Percentiles rank a stretch among this genome's conserved stretches.
These are phyloP conservation scores for Neonectria neomacrospora DNA, from an alignment of 2,329 filamentous ascomycete genomes.

Conservation along the genomic window DNA sequence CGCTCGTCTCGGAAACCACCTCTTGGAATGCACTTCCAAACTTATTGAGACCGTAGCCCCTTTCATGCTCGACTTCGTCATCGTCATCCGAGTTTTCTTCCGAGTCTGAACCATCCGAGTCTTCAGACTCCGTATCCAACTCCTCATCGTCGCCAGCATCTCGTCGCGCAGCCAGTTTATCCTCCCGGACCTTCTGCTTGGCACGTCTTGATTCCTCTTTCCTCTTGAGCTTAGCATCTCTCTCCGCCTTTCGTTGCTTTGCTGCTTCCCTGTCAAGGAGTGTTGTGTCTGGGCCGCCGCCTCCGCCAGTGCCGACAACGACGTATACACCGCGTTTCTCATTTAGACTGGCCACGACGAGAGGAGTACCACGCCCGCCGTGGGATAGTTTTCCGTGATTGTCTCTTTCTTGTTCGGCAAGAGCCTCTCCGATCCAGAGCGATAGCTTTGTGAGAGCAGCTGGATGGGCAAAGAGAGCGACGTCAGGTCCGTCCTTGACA, in stretches of 20 bases:
- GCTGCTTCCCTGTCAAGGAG: constrained; percentile 75
- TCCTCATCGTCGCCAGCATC: constrained; percentile 60
- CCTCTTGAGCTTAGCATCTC: constrained; percentile 70
- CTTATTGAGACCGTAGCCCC: constrained; percentile 82
- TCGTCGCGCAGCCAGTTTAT: constrained; percentile 69
- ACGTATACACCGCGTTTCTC: constrained; percentile 89
- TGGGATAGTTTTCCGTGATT: constrained; percentile 74
- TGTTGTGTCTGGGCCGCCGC: constrained; percentile 78
- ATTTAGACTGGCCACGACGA: constrained; percentile 91
- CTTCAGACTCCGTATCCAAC: constrained; percentile 57
- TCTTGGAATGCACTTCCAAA: constrained; percentile 97
- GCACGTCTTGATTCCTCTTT: constrained; percentile 67
- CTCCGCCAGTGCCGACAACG: constrained; percentile 91
- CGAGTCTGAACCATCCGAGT: constrained; percentile 54
- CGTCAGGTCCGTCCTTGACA: constrained; percentile 93
- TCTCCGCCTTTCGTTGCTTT: constrained; percentile 71
- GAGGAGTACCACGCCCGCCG: constrained; percentile 79
- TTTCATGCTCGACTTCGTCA: constrained; percentile 63
- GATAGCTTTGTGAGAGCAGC: constrained; percentile 93
- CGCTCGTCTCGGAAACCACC: constrained; percentile 90
- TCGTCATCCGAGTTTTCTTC: constrained; percentile 65
- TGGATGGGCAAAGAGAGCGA: constrained; percentile 90
- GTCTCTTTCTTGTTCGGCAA: constrained; percentile 88
- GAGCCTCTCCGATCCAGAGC: constrained; percentile 92
- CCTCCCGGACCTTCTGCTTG: constrained; percentile 68